These are phyloP conservation scores for Thielaviopsis cerberus DNA, from an alignment of 2,329 filamentous ascomycete genomes.

Conservation along the genomic window DNA sequence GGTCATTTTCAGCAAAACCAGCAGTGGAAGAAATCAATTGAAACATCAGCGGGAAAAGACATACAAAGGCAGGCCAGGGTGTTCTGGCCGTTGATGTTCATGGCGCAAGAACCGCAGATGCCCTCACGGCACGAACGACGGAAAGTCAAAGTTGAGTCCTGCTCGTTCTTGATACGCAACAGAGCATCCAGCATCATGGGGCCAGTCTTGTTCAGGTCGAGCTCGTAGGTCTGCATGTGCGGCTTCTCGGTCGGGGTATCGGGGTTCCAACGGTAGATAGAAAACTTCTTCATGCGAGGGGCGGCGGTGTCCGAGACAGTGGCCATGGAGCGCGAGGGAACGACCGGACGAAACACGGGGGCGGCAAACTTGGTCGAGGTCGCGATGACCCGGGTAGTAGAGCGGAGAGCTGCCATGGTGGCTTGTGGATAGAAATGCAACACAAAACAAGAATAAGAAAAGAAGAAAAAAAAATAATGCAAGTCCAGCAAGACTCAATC, in stretches of 20 bases:
- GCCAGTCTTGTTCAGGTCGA: constrained; percentile 97
- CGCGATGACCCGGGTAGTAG: constrained; percentile 34
- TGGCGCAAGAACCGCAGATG: constrained; percentile 95
- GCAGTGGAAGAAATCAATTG: neutral
- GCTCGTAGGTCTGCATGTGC: constrained; percentile 79
- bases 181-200: constrained; percentile 96
- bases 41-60: constrained; percentile 20
- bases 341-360: constrained; percentile 23
- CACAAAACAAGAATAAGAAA: neutral
- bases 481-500: neutral
- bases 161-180: constrained; percentile 97
- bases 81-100: constrained; percentile 99
- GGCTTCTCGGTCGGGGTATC: constrained; percentile 86
- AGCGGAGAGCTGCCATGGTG: constrained; percentile 44
- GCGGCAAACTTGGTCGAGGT: constrained; percentile 24
- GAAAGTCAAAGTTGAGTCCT: constrained; percentile 92
- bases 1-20: neutral
- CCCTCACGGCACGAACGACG: constrained; percentile 90
- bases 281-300: constrained; percentile 71
- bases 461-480: neutral
- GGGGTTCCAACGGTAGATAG: constrained; percentile 98
- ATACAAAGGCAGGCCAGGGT: constrained; percentile 92
- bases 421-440: constrained; percentile 10
- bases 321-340: constrained; percentile 35
- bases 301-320: constrained; percentile 42